Evolutionary conservation across 257 asterid species (phyloP).

Genomic region (Apocynum venetum): DNA sequence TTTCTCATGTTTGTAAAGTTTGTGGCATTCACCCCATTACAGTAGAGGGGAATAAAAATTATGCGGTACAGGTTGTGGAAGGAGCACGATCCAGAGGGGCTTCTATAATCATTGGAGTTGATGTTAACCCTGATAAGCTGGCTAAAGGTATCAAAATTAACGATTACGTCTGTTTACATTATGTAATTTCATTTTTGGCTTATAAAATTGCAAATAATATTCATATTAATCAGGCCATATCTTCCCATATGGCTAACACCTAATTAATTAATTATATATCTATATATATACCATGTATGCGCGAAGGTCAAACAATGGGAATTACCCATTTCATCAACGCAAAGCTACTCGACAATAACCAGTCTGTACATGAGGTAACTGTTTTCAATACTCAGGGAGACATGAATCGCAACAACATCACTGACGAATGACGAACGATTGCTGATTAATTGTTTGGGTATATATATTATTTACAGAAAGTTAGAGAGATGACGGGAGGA

Average conservation of each 20-base stretch:
- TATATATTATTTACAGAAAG: constrained; percentile 37
- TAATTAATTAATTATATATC: neutral
- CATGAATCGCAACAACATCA: no score
- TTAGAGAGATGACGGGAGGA: constrained; percentile 62
- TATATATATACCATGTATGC: neutral
- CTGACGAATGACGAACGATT: no score
- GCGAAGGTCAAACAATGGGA: constrained; percentile 57
- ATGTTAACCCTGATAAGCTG: constrained; percentile 45
- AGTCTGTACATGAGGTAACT: constrained; percentile 58
- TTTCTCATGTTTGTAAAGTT: neutral
- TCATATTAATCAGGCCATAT: no score
- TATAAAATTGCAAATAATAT: no score
- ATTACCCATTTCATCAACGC: constrained; percentile 71
- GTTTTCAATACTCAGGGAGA: no score
- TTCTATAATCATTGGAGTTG: constrained; percentile 66
- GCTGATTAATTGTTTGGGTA: no score
- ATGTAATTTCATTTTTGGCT: neutral
- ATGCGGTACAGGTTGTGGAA: constrained; percentile 55
- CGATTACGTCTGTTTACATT: neutral
- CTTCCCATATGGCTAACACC: no score
- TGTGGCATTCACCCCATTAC: no score
- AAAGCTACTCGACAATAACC: constrained; percentile 36
- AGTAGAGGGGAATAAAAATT: no score
- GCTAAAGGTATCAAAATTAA: constrained; percentile 40
- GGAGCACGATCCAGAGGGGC: constrained; percentile 77